phyloP scores from a whole-genome alignment of 306 rosid genomes.

The Adenanthera pavonina region DNA sequence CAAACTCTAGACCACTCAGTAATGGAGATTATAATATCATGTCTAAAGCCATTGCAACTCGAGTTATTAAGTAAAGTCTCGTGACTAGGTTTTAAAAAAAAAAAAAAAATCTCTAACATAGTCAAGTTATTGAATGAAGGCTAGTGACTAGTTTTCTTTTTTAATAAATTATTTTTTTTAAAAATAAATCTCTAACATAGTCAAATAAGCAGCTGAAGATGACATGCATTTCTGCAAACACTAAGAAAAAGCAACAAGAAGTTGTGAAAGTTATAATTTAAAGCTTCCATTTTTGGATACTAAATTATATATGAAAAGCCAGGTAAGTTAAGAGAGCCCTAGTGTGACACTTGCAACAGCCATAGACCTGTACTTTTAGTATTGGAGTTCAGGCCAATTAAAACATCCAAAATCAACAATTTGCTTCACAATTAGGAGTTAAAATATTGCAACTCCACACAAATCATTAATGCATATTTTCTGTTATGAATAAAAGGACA shows the following conservation, averaged over 20 bases:
- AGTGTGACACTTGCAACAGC: neutral
- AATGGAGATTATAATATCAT: neutral
- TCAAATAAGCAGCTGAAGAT: slow-evolving; percentile 32
- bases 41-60: neutral
- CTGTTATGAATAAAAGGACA: neutral
- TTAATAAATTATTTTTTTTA: too few species aligned
- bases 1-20: neutral
- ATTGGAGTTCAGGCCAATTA: neutral
- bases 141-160: too few species aligned
- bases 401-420: neutral
- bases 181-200: neutral
- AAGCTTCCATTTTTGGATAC: neutral
- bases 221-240: slow-evolving; percentile 4
- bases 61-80: neutral
- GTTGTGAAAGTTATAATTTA: neutral
- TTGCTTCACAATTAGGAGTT: neutral
- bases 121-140: neutral
- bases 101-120: too few species aligned
- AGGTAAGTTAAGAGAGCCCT: neutral
- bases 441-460: neutral
- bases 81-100: too few species aligned
- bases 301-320: neutral
- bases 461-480: too few species aligned
- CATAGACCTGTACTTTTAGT: neutral
- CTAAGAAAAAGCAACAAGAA: neutral